Conservation (phyloP, 331 rosid genomes). For the Quercus tomentella region DNA sequence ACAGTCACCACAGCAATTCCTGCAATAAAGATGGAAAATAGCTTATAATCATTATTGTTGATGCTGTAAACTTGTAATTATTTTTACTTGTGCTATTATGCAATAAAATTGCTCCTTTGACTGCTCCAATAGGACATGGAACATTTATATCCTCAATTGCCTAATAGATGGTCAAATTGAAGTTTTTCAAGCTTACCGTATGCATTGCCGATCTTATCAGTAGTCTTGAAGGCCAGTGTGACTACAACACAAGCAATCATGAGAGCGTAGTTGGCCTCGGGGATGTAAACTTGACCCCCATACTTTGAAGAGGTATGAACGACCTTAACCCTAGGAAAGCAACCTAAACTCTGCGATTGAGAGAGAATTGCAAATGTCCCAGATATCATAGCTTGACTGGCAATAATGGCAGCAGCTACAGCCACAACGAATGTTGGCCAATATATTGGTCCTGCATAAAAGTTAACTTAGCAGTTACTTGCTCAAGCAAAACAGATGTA, state of each 20-base stretch:
- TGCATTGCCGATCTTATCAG: constrained; percentile 71
- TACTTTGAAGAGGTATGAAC: constrained; percentile 70
- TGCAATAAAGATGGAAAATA: constrained; percentile 1
- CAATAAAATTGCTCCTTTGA: too few relatives aligned
- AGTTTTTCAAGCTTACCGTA: constrained; percentile 34
- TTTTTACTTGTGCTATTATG: too few relatives aligned
- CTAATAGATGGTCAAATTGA: not conserved
- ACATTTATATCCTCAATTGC: too few relatives aligned
- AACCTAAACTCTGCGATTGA: constrained; percentile 64
- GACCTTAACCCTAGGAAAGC: constrained; percentile 75
- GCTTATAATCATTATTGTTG: not conserved
- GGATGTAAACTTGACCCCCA: constrained; percentile 78
- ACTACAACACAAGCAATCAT: constrained; percentile 65
- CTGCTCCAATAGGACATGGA: too few relatives aligned
- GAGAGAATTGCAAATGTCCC: constrained; percentile 75
- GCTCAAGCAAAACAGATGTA: not conserved
- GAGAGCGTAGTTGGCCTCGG: constrained; percentile 68
- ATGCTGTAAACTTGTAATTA: too few relatives aligned
- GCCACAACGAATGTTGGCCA: constrained; percentile 93
- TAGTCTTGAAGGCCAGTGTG: constrained; percentile 56
- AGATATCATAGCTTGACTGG: constrained; percentile 91
- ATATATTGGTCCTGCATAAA: constrained; percentile 49
- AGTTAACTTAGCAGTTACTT: not conserved
- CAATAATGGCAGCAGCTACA: constrained; percentile 72
- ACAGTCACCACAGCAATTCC: constrained; percentile 75